phyloP scores from a whole-genome alignment of 805 yeast species.

The Priceomyces carsonii region DNA sequence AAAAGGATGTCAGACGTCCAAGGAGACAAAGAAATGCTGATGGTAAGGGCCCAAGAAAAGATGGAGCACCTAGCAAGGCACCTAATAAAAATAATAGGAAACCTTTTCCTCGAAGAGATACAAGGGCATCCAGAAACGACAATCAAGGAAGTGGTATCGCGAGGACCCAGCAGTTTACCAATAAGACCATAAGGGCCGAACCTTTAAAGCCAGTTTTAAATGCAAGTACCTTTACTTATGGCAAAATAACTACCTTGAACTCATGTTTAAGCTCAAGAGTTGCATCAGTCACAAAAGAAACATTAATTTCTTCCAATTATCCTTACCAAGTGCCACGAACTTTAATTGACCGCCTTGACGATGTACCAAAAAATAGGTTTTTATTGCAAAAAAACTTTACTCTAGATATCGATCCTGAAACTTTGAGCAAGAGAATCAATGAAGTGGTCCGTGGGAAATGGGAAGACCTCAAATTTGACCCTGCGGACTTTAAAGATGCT shows the following conservation, averaged over 20 bases:
- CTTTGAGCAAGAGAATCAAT: conserved; percentile 24
- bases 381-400: conserved; percentile 31
- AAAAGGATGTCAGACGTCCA: conserved; percentile 5
- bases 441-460: conserved; percentile 35
- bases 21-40: conserved; percentile 4
- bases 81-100: not conserved
- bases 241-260: conserved; percentile 33
- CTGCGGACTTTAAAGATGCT: conserved; percentile 7
- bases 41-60: conserved; percentile 4
- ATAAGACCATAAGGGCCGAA: conserved; percentile 8
- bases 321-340: conserved; percentile 40
- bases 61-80: conserved; percentile 2
- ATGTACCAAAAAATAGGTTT: conserved; percentile 28
- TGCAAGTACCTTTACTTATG: conserved; percentile 37
- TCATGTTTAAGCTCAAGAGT: conserved; percentile 31
- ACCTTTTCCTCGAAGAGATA: not conserved
- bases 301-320: conserved; percentile 38
- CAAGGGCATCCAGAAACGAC: not conserved
- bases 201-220: conserved; percentile 20
- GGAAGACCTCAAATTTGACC: conserved; percentile 12
- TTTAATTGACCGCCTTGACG: conserved; percentile 23
- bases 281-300: conserved; percentile 41
- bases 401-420: conserved; percentile 21
- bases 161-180: conserved; percentile 5
- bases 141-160: not conserved